These are phyloP conservation scores for Starmerella geochares DNA, from an alignment of 805 yeast species.

Conservation along the genomic window DNA sequence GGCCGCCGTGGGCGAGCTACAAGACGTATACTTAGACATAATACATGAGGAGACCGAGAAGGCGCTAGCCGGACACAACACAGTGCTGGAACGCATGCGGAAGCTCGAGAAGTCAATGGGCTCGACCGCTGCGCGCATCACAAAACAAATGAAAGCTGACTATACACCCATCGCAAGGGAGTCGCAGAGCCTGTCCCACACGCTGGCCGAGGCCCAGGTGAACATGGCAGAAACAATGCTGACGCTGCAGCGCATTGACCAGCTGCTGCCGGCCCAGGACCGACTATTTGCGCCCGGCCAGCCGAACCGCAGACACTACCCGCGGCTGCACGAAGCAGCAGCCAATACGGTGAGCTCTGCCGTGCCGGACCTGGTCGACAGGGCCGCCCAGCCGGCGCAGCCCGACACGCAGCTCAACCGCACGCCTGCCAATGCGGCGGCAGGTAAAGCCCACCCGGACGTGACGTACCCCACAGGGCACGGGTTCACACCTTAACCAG, in stretches of 20 bases:
- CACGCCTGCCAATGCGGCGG: constrained; percentile 1
- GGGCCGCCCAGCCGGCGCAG: neutral
- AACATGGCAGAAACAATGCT: constrained; percentile 8
- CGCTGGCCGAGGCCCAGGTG: constrained; percentile 6
- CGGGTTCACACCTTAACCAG: neutral
- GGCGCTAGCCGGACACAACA: constrained; percentile 10
- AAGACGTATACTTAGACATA: neutral
- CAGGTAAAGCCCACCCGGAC: neutral
- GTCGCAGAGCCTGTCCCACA: constrained; percentile 1
- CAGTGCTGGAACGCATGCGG: constrained; percentile 10
- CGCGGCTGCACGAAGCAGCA: constrained; percentile 2
- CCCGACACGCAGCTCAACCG: neutral
- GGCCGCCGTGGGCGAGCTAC: constrained; percentile 10
- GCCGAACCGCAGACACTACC: constrained; percentile 2
- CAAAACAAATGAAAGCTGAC: constrained; percentile 7
- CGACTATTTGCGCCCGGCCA: constrained; percentile 7
- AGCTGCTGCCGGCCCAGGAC: constrained; percentile 7
- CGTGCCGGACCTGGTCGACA: neutral
- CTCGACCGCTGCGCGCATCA: constrained; percentile 2
- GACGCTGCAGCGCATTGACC: constrained; percentile 6
- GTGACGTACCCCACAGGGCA: neutral
- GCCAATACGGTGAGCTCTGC: neutral
- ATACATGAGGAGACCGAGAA: constrained; percentile 10
- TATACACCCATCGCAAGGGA: neutral
- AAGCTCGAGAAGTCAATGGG: constrained; percentile 13